Evolutionary conservation across 441 rosid species (phyloP), one percentile per base, ranked within the genome.

Genomic region (Gossypium schwendimanii): DNA sequence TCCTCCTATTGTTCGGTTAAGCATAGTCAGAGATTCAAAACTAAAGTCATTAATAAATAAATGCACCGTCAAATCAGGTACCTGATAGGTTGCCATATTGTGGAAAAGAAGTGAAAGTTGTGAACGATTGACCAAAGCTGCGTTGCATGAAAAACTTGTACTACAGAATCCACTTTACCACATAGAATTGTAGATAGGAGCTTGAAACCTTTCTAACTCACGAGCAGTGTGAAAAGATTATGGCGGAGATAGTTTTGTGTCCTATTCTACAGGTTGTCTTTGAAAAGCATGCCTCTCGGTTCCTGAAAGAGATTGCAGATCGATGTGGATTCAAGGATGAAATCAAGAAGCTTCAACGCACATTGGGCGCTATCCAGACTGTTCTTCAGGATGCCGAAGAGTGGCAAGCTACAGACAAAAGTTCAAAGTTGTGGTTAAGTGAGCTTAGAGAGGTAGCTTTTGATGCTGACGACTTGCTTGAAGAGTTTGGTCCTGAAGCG

Each of bases 221-320:
- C 45, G 12, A 9, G 45, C 45, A 41, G 45, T 41, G 45, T 41
- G 12, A 41, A 41, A 41, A 41, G 45, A n/a, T 23, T 23, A 74
- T 75, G 81, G 73, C 81, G 12, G 73, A 78, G 18, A 71, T 70
- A 23, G 49, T 78, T 55, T 8, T 78, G 50, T 55, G 67, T 6
- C 75, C 81, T 47, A 39, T 74, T n/a, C 28, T 74, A 1, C 69
- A 78, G 71, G 76, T 65, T 55, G 33, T 78, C 10, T 71, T 78
- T 23, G 81, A 78, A 1, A 78, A 74, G 24, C 53, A 74, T 39
- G 72, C 76, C 49, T 23, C 75, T 11, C 76, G 70, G 2, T 5
- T 78, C 3, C 4, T 75, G 14, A 41, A 71, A 59, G 66, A 63
- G 60, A 63, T 78, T 31, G 71, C 74, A 4, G 26, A 54, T 36